Evolutionary conservation across 768 basidiomycete genomes (phyloP).

Genomic region (Auriscalpium microsporum): DNA sequence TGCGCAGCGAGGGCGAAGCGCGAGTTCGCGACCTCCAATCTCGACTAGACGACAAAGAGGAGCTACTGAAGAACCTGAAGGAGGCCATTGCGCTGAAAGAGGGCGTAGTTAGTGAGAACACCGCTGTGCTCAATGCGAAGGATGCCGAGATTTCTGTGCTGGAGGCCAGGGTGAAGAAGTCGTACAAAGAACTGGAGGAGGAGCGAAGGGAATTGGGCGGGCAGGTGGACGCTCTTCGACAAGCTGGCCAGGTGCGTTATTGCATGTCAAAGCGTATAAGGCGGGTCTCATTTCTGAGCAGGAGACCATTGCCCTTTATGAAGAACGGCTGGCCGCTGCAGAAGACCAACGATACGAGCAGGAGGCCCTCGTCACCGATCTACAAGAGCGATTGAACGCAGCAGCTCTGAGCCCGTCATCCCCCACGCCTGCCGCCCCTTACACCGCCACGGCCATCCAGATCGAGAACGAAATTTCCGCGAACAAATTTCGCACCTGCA

Average conservation of each 20-base stretch:
- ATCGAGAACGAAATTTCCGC: conserved; percentile 91
- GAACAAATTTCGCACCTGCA: conserved; percentile 89
- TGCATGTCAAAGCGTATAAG: neutral
- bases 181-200: conserved; percentile 37
- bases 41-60: conserved; percentile 36
- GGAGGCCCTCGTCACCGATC: conserved; percentile 49
- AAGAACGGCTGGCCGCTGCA: conserved; percentile 69
- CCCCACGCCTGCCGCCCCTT: conserved; percentile 27
- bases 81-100: conserved; percentile 45
- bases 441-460: conserved; percentile 63
- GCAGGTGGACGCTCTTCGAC: conserved; percentile 78
- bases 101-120: conserved; percentile 39
- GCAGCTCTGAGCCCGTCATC: conserved; percentile 24
- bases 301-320: conserved; percentile 94
- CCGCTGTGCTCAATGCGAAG: conserved; percentile 44
- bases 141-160: conserved; percentile 53
- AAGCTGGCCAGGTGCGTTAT: conserved; percentile 72
- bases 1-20: conserved; percentile 36
- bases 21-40: conserved; percentile 35
- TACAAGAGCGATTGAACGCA: conserved; percentile 44
- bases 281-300: conserved; percentile 20
- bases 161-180: conserved; percentile 37
- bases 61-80: conserved; percentile 40
- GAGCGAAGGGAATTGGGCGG: conserved; percentile 60
- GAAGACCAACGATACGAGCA: conserved; percentile 72